Evolutionary conservation across 495 filamentous ascomycete species (phyloP).

Genomic region (Aspergillus avenaceus): DNA sequence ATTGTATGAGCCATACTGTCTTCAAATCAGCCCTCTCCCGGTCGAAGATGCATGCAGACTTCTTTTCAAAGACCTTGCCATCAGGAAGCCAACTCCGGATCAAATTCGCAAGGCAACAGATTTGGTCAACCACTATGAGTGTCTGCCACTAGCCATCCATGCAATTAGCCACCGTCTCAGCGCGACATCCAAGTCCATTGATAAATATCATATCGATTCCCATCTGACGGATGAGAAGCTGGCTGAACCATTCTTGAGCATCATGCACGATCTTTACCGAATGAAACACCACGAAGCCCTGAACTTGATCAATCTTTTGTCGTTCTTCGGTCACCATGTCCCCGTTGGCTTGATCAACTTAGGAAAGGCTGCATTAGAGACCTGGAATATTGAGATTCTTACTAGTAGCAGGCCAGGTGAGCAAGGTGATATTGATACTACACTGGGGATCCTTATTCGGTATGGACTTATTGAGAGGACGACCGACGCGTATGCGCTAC

Average conservation of each 20-base stretch:
- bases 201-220: slow-evolving; percentile 61
- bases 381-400: slow-evolving; percentile 44
- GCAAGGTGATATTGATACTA: slow-evolving; percentile 61
- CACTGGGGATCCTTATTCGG: slow-evolving; percentile 60
- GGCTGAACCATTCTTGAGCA: slow-evolving; percentile 63
- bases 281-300: slow-evolving; percentile 56
- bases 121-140: slow-evolving; percentile 65
- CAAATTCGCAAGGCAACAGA: slow-evolving; percentile 60
- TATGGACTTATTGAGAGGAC: slow-evolving; percentile 66
- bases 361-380: slow-evolving; percentile 55
- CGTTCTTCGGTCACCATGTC: slow-evolving; percentile 69
- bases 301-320: slow-evolving; percentile 70
- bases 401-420: slow-evolving; percentile 47
- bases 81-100: slow-evolving; percentile 46
- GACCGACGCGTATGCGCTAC: slow-evolving; percentile 34
- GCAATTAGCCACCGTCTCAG: slow-evolving; percentile 72
- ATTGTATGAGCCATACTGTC: slow-evolving; percentile 70
- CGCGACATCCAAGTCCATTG: slow-evolving; percentile 64
- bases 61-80: slow-evolving; percentile 52
- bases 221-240: slow-evolving; percentile 65
- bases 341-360: slow-evolving; percentile 70
- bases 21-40: slow-evolving; percentile 57
- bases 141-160: slow-evolving; percentile 74
- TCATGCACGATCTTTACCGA: slow-evolving; percentile 66
- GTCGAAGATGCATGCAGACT: slow-evolving; percentile 56